Conservation (phyloP, 139 green algal species). For the Auxenochlorella protothecoides region DNA sequence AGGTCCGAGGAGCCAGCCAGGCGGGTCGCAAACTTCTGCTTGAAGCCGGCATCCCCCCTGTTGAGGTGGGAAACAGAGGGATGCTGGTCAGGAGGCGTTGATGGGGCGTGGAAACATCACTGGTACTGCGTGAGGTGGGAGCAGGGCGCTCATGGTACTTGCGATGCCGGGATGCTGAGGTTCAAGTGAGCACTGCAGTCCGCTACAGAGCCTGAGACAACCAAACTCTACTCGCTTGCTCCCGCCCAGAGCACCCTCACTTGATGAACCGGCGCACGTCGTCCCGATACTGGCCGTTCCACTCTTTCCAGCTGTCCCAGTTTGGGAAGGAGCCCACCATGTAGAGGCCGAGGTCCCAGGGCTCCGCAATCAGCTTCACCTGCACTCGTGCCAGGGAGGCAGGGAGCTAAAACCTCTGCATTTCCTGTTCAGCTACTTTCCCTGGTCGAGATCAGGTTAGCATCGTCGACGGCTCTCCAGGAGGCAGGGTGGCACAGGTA, state of each 20-base stretch:
- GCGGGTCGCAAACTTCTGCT: constrained; percentile 79
- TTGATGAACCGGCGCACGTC: constrained; percentile 70
- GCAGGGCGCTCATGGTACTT: too few species aligned
- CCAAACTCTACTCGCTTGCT: too few species aligned
- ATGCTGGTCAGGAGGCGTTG: not conserved
- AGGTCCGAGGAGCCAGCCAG: constrained; percentile 84
- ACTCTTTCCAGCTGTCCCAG: constrained; percentile 87
- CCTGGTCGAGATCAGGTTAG: too few species aligned
- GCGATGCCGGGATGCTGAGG: not conserved
- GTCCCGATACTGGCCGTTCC: constrained; percentile 85
- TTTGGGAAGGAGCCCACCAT: constrained; percentile 86
- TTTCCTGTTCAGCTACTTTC: too few species aligned
- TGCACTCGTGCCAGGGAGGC: constrained; percentile 2
- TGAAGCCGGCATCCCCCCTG: constrained; percentile 69
- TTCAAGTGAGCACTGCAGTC: too few species aligned
- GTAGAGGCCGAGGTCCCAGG: constrained; percentile 87
- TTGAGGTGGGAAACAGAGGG: constrained; percentile 1
- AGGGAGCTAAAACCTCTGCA: not conserved
- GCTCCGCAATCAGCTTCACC: constrained; percentile 82
- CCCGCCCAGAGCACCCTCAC: not conserved
- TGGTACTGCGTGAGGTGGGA: too few species aligned
- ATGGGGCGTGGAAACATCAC: too few species aligned
- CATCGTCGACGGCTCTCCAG: too few species aligned
- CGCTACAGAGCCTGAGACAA: too few species aligned
- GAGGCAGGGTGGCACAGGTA: not conserved